These are phyloP conservation scores for Nissolia schottii DNA, from an alignment of 306 rosid species.

Conservation along the genomic window DNA sequence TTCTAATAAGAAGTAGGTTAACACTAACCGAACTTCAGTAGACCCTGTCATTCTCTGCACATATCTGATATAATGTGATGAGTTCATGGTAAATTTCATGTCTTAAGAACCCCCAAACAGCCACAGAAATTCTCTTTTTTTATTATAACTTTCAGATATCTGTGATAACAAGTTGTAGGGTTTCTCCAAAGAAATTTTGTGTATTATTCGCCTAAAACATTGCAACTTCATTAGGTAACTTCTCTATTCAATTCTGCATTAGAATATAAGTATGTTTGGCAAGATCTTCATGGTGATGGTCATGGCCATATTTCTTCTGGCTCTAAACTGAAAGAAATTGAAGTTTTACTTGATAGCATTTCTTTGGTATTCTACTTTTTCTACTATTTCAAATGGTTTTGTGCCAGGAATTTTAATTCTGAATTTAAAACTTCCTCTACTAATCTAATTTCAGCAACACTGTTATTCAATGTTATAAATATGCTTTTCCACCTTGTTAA, in stretches of 20 bases:
- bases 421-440: neutral
- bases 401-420: neutral
- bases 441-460: neutral
- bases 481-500: neutral
- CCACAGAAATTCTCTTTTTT: neutral
- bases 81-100: neutral
- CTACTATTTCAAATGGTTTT: neutral
- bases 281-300: neutral
- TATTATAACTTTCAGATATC: neutral
- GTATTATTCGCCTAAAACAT: constrained; percentile 7
- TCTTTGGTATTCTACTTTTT: neutral
- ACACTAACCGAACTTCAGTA: neutral
- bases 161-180: neutral
- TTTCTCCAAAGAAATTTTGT: neutral
- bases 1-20: neutral
- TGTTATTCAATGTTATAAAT: neutral
- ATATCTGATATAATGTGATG: neutral
- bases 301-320: neutral
- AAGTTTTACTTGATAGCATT: neutral
- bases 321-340: neutral
- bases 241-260: neutral
- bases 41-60: neutral
- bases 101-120: neutral
- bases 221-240: neutral
- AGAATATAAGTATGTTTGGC: neutral